Conservation (phyloP, 116 monocot species). For the Trichopus zeylanicus region DNA sequence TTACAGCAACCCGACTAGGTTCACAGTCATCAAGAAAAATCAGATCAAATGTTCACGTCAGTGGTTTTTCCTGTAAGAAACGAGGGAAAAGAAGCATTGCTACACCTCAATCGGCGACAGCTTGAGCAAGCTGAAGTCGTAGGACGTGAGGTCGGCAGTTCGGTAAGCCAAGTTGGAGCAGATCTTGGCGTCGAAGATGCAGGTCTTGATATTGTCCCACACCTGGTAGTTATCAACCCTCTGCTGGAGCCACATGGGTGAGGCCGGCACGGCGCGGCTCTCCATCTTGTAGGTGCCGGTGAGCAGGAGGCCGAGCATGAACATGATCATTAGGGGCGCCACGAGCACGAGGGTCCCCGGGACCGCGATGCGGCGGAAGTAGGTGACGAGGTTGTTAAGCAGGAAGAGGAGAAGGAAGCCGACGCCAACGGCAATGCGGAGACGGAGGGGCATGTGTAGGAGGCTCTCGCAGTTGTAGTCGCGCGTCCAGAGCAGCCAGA, state of each 20-base stretch:
- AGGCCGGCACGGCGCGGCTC: constrained; percentile 3
- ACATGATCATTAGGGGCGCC: not conserved
- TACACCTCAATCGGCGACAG: constrained; percentile 5
- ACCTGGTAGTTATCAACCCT: not conserved
- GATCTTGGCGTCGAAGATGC: constrained; percentile 1
- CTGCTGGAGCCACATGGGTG: constrained; percentile 3
- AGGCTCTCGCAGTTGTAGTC: constrained; percentile 12
- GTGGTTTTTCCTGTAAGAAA: not conserved
- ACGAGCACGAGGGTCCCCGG: not conserved
- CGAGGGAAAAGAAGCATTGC: not conserved
- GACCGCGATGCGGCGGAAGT: not conserved
- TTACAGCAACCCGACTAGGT: constrained; percentile 28
- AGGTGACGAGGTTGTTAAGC: constrained; percentile 2
- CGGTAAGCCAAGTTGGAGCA: not conserved
- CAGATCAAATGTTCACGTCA: too few relatives aligned
- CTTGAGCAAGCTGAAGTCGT: constrained; percentile 2
- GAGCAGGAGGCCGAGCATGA: constrained; percentile 2
- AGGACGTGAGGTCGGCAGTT: not conserved
- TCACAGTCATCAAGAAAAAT: too few relatives aligned
- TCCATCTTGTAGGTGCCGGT: constrained; percentile 12
- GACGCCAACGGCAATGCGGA: constrained; percentile 5
- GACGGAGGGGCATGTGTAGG: not conserved
- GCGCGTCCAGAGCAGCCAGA: constrained; percentile 14
- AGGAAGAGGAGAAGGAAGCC: constrained; percentile 2
- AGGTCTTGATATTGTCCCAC: constrained; percentile 7